Evolutionary conservation across 345 rosid species (phyloP).

Genomic region (Moricandia moricandioides): DNA sequence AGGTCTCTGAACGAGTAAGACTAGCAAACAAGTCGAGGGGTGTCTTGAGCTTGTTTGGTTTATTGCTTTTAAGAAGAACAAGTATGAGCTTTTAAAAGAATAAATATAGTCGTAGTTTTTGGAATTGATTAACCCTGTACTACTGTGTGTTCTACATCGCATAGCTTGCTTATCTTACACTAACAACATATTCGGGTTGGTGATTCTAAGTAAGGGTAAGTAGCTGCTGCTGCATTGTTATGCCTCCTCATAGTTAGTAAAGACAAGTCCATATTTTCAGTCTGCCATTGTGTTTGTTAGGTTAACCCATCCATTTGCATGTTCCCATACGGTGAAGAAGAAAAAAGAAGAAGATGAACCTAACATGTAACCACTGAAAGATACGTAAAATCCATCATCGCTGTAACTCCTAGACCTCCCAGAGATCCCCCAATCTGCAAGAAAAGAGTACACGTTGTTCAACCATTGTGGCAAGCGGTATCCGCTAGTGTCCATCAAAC

Average conservation of each 20-base stretch:
- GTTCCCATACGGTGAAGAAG: conserved; percentile 17
- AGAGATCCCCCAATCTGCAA: conserved; percentile 46
- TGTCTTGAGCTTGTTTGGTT: too few relatives aligned
- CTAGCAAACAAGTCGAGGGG: too few relatives aligned
- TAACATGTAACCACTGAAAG: conserved; percentile 55
- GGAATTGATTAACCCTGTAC: too few relatives aligned
- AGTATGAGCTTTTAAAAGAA: too few relatives aligned
- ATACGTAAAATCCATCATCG: conserved; percentile 47
- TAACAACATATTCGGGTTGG: conserved; percentile 49
- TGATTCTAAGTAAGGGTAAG: conserved; percentile 35
- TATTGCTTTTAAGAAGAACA: too few relatives aligned
- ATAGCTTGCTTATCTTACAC: too few relatives aligned
- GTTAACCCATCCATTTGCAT: conserved; percentile 14
- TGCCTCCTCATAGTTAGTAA: conserved; percentile 51
- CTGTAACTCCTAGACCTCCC: conserved; percentile 57
- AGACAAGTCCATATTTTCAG: conserved; percentile 57
- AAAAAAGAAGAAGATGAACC: conserved; percentile 37
- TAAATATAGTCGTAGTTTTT: too few relatives aligned
- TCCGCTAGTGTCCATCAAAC: conserved; percentile 36
- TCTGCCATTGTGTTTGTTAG: conserved; percentile 52
- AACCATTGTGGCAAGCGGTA: conserved; percentile 43
- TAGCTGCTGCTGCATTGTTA: conserved; percentile 33
- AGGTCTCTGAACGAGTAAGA: too few relatives aligned
- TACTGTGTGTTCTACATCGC: too few relatives aligned
- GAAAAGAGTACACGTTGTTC: conserved; percentile 55